A percentile compares a stretch with the other conserved stretches of the same genome.
Conservation (phyloP, 176 grass and related monocot species). For the maize (Zea mays) region Zm-B73-REFERENCE-NAM-5.0 NC_050097.1:23230501-23231000, state of each 20-base stretch:
- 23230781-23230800: slow-evolving; percentile 28
- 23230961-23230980: slow-evolving; percentile 39
- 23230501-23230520: neutral
- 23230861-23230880: neutral
- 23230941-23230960: slow-evolving; percentile 55
- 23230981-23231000: slow-evolving; percentile 43
- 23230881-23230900: neutral
- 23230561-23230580: slow-evolving; percentile 47
- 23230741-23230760: neutral
- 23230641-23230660: slow-evolving; percentile 38
- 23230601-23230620: slow-evolving; percentile 44
- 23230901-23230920: neutral
- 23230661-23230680: slow-evolving; percentile 41
- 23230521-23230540: slow-evolving; percentile 4
- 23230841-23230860: slow-evolving; percentile 10
- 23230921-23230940: slow-evolving; percentile 20
- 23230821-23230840: slow-evolving; percentile 25
- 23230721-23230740: slow-evolving; percentile 36
- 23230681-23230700: neutral
- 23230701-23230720: slow-evolving; percentile 9
- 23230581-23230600: slow-evolving; percentile 58
- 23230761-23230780: neutral
- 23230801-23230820: neutral
- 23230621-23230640: slow-evolving; percentile 20
- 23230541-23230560: slow-evolving; percentile 1